A percentile compares a stretch with the other conserved stretches of the same genome.
Conservation (phyloP, 1,284 basidiomycete genomes). For the Malassezia dermatis region DNA sequence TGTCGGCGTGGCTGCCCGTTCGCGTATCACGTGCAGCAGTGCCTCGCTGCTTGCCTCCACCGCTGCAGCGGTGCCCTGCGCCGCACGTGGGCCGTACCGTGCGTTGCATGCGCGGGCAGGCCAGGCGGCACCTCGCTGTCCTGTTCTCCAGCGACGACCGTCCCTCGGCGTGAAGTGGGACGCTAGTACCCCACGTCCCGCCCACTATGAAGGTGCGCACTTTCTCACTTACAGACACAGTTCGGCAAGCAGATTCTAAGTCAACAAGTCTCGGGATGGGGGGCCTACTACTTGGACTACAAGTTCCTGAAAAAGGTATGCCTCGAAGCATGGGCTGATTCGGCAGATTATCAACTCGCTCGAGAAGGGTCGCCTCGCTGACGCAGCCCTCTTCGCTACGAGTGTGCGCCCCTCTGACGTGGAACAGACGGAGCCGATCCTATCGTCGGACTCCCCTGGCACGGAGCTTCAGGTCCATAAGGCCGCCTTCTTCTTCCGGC, state of each 20-base stretch:
- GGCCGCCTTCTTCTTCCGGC: slow-evolving; percentile 97
- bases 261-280: slow-evolving; percentile 96
- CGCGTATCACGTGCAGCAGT: slow-evolving; percentile 10
- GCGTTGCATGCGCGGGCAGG: not conserved
- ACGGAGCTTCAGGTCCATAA: slow-evolving; percentile 61
- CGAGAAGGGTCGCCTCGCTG: slow-evolving; percentile 74
- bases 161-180: not conserved
- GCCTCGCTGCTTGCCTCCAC: not conserved
- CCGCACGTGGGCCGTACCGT: not conserved
- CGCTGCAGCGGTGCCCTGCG: not conserved
- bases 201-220: slow-evolving; percentile 15
- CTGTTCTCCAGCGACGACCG: not conserved
- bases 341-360: slow-evolving; percentile 85
- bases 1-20: slow-evolving; percentile 6
- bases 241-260: slow-evolving; percentile 98
- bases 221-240: slow-evolving; percentile 38
- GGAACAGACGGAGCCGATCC: slow-evolving; percentile 20
- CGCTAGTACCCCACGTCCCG: not conserved
- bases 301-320: slow-evolving; percentile 78
- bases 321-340: not conserved
- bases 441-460: slow-evolving; percentile 26
- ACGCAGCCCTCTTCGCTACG: slow-evolving; percentile 74
- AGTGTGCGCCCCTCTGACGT: slow-evolving; percentile 59
- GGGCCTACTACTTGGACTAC: slow-evolving; percentile 91
- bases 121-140: not conserved